A percentile compares a stretch with the other conserved stretches of the same genome.
Evolutionary conservation across 129 eudicot genomes (phyloP).

Genomic region (sunflower (Helianthus annuus)): HanXRQr2.0-SUNRISE NC_035446.2:133376087-133376586

Average conservation of each 20-base stretch:
- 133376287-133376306: constrained; percentile 81
- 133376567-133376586: no score
- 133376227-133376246: constrained; percentile 80
- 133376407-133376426: no score
- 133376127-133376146: constrained; percentile 24
- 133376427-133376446: no score
- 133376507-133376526: no score
- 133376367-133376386: constrained; percentile 84
- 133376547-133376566: no score
- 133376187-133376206: constrained; percentile 11
- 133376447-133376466: no score
- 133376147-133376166: constrained; percentile 22
- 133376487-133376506: no score
- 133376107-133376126: constrained; percentile 23
- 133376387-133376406: constrained; percentile 68
- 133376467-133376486: no score
- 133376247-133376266: constrained; percentile 68
- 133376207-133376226: constrained; percentile 64
- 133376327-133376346: constrained; percentile 82
- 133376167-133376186: neutral
- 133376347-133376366: constrained; percentile 88
- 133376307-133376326: constrained; percentile 83
- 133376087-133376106: constrained; percentile 35
- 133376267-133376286: constrained; percentile 83
- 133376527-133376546: no score